phyloP scores from a whole-genome alignment of 331 rosid species.

The Quercus phellos region DNA sequence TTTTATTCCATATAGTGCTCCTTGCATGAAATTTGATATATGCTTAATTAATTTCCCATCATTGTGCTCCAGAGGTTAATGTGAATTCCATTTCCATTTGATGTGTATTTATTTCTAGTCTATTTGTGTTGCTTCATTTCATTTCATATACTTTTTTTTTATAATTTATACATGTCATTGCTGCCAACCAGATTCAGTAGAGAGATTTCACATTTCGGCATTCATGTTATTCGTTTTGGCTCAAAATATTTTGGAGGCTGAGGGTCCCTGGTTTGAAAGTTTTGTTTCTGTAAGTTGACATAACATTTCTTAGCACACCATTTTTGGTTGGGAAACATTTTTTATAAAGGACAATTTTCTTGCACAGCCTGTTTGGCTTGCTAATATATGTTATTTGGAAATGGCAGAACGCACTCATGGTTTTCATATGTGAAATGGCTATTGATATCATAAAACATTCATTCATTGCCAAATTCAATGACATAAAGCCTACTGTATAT shows the following conservation, averaged over 20 bases:
- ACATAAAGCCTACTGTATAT: constrained; percentile 75
- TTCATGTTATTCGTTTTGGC: constrained; percentile 86
- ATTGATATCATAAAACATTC: constrained; percentile 93
- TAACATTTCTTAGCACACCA: neutral
- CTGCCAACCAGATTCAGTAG: constrained; percentile 76
- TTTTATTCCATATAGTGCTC: neutral
- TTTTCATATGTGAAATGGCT: constrained; percentile 75
- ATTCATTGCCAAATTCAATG: constrained; percentile 89
- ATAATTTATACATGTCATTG: constrained; percentile 3
- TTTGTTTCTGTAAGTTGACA: constrained; percentile 68
- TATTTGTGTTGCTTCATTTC: neutral
- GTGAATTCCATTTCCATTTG: constrained; percentile 4
- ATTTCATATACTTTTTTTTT: neutral
- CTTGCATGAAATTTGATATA: constrained; percentile 5
- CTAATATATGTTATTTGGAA: constrained; percentile 30
- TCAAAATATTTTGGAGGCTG: constrained; percentile 94
- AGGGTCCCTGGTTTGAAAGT: constrained; percentile 91
- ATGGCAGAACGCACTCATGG: constrained; percentile 74
- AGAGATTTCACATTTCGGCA: constrained; percentile 91
- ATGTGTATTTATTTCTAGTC: neutral
- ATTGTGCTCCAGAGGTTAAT: neutral
- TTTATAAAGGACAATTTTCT: constrained; percentile 2
- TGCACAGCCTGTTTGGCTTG: constrained; percentile 8
- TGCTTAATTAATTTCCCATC: neutral
- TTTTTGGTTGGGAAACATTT: constrained; percentile 11